Evolutionary conservation across 768 basidiomycete genomes (phyloP).

Genomic region (Kwoniella pini): DNA sequence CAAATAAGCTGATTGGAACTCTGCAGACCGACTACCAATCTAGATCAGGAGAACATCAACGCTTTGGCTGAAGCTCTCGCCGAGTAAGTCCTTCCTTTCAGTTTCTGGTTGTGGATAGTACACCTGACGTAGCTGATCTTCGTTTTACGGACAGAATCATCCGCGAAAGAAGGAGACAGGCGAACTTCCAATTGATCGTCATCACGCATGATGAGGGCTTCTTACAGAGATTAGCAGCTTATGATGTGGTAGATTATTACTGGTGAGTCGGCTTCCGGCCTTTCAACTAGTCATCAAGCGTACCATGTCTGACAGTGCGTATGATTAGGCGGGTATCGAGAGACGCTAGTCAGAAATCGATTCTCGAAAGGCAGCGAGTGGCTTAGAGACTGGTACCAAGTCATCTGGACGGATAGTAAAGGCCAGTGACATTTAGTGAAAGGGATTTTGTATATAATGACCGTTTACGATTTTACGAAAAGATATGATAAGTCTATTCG

Average conservation of each 20-base stretch:
- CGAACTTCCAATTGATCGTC: conserved; percentile 88
- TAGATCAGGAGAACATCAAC: conserved; percentile 94
- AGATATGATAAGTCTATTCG: background rate
- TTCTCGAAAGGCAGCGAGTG: conserved; percentile 54
- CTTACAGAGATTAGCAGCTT: conserved; percentile 82
- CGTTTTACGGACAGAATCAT: conserved; percentile 68
- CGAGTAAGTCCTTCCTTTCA: conserved; percentile 64
- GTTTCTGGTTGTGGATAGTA: background rate
- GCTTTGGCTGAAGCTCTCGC: conserved; percentile 87
- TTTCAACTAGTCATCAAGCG: background rate
- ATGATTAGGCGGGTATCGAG: conserved; percentile 73
- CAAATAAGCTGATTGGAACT: conserved; percentile 1
- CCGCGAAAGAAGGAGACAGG: conserved; percentile 81
- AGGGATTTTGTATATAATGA: background rate
- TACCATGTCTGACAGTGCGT: background rate
- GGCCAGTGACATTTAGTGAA: too few relatives aligned
- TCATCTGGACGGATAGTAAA: too few relatives aligned
- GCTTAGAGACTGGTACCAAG: too few relatives aligned
- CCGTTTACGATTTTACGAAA: conserved; percentile 1
- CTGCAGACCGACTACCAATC: conserved; percentile 78
- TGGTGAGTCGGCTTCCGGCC: conserved; percentile 71
- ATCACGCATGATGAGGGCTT: conserved; percentile 94
- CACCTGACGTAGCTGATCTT: background rate
- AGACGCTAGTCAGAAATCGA: conserved; percentile 70
- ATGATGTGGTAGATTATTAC: conserved; percentile 91